Evolutionary conservation across 2,329 filamentous ascomycete genomes (phyloP).

Genomic region (Penicillium nordicum): DNA sequence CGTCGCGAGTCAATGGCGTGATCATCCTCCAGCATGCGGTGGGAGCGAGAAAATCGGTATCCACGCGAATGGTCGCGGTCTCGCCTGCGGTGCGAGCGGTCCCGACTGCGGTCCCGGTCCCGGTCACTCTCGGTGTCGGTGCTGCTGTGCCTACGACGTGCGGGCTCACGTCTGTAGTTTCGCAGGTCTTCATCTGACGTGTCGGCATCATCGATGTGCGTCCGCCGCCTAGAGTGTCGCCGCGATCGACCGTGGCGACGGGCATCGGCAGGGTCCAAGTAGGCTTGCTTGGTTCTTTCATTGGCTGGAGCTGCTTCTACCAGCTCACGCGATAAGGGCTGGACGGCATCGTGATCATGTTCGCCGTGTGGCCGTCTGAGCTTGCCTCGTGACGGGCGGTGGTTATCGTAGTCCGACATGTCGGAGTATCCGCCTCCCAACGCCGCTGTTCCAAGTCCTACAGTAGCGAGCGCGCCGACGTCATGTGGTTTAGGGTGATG

Average conservation of each 20-base stretch:
- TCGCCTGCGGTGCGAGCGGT: constrained; percentile 13
- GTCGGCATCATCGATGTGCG: constrained; percentile 28
- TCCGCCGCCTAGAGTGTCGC: constrained; percentile 21
- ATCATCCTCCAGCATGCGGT: constrained; percentile 19
- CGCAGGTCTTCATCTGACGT: constrained; percentile 35
- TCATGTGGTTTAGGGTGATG: constrained; percentile 19
- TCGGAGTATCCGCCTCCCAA: constrained; percentile 37
- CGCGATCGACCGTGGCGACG: constrained; percentile 24
- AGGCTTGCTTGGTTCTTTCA: constrained; percentile 5
- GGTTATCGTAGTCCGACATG: constrained; percentile 28
- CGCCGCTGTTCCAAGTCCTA: constrained; percentile 37
- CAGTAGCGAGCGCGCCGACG: constrained; percentile 14
- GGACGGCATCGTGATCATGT: constrained; percentile 13
- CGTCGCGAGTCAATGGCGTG: constrained; percentile 16
- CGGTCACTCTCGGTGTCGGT: constrained; percentile 26
- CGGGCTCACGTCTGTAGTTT: constrained; percentile 29
- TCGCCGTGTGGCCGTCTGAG: constrained; percentile 24
- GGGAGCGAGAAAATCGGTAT: constrained; percentile 26
- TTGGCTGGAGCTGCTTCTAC: constrained; percentile 10
- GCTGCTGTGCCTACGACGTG: constrained; percentile 23
- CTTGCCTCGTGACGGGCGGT: constrained; percentile 18
- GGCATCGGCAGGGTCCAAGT: constrained; percentile 16
- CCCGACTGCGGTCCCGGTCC: constrained; percentile 16
- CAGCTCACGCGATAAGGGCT: constrained; percentile 14
- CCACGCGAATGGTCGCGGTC: constrained; percentile 20